Base-by-base conservation (phyloP, 257 asterid genomes). In the Salvia rosmarinus region DNA sequence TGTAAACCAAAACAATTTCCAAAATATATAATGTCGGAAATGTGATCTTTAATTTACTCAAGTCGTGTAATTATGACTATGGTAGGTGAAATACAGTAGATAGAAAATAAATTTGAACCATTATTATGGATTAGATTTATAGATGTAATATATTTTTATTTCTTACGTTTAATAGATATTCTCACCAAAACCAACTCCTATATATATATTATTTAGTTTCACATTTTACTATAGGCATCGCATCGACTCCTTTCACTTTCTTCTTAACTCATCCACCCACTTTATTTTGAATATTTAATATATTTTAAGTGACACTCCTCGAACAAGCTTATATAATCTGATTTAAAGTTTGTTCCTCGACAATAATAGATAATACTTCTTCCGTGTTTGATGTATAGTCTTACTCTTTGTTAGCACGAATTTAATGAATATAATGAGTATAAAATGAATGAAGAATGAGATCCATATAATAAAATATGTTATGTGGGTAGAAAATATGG, bases 41-140 rank as follows among this genome's bases (percentile, higher is more conserved):
- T 34, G 1, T 59, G 65, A 6, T 71, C 13, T 34, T 47, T 71
- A 9, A 42, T 40, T 40, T 64, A 40, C 52, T 73, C 47, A 34
- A 55, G 35, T 76, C 73, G 56, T 35, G 52, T 66, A 69, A 71
- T 64, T 64, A 44, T 64, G 81, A 44, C 66, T 57, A 42, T 61
- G 35, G 60, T 21, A 16, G 71, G 75, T 64, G 74, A 72, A 74
- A 73, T 60, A 71, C 72, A 70, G 52, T 64, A 73, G 72, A 82
- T 57, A n/a, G 73, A 37, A 64, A 52, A 34, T 25, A 28, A 30
- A 78, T 61, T 69, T 68, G n/a, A n/a, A n/a, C n/a, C n/a, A n/a
- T n/a, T n/a, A n/a, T n/a, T n/a, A n/a, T n/a, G n/a, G n/a, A n/a
- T n/a, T n/a, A n/a, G n/a, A n/a, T n/a, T n/a, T n/a, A n/a, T n/a